Base-by-base conservation (phyloP, 495 filamentous ascomycete genomes). In the Staphylotrichum tortipilum region DNA sequence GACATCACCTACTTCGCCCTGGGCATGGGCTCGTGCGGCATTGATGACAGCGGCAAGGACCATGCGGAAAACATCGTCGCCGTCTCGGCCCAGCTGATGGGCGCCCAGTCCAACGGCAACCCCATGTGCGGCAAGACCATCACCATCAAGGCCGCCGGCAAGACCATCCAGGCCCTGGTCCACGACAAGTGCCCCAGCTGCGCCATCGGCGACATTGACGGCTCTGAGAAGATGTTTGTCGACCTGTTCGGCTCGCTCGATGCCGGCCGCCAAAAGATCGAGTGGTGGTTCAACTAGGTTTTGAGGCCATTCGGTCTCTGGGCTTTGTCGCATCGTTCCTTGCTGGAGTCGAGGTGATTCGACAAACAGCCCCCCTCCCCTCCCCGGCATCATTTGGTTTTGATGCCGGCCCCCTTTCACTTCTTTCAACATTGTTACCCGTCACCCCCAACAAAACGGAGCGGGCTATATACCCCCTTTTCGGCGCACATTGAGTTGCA, bases 131-230 rank as follows among this genome's bases (percentile, higher is more conserved):
- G 78, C 63, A 76, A 78, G 68, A 76, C 65, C 35, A 79, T 86
- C 63, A 80, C 75, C 33, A 76, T 90, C 68, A 66, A 52, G 19
- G 58, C 55, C 36, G 61, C 66, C 26, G 82, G 81, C 65, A 78
- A 77, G 63, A 76, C 75, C 15, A 58, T 60, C 42, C 71, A 54
- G 4, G 84, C 78, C 31, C 72, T 46, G 11, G 78, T 88, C 40
- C 78, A 78, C 34, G 86, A 91, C 75, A 85, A 86, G 69, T 91
- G 86, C 73, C 77, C 77, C 62, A 83, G 84, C 59, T 89, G 86
- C 59, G 51, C 37, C 0, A 49, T 31, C 15, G 53, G 53, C 43
- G 61, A 66, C 45, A 71, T 80, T 30, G 77, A 80, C 44, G 71
- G 73, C 36, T 71, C 74, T 35, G 61, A 71, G 46, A 58, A 65